Conservation (phyloP, 2,329 filamentous ascomycete species). For the Trichoderma endophyticum region DNA sequence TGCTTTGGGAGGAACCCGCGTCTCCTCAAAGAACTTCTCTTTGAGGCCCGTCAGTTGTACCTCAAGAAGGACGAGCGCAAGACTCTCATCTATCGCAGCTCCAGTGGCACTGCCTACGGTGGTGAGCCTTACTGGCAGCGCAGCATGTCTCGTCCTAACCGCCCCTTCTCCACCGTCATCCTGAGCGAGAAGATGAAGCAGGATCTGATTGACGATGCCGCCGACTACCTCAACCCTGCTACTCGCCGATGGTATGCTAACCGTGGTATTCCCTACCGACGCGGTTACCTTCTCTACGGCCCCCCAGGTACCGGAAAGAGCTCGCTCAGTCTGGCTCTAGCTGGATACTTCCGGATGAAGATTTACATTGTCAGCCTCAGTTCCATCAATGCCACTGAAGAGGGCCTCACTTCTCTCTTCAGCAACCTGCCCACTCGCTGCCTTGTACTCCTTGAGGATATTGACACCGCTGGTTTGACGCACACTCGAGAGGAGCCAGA, state of each 20-base stretch:
- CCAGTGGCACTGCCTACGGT: conserved; percentile 37
- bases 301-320: conserved; percentile 80
- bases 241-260: conserved; percentile 78
- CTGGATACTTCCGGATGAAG: conserved; percentile 65
- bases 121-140: conserved; percentile 55
- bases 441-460: conserved; percentile 72
- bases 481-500: conserved; percentile 48
- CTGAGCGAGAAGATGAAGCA: conserved; percentile 59
- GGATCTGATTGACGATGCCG: conserved; percentile 57
- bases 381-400: conserved; percentile 60
- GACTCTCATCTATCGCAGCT: conserved; percentile 63
- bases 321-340: conserved; percentile 66
- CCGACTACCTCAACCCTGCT: conserved; percentile 59
- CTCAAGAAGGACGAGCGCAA: conserved; percentile 57
- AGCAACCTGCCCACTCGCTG: conserved; percentile 65
- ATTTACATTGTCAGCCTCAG: conserved; percentile 71
- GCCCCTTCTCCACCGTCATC: conserved; percentile 64
- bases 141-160: conserved; percentile 57
- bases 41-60: conserved; percentile 55
- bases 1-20: conserved; percentile 60
- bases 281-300: conserved; percentile 79
- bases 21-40: conserved; percentile 59
- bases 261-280: conserved; percentile 78
- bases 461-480: conserved; percentile 69
- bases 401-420: conserved; percentile 63